Evolutionary conservation across 441 rosid species (phyloP).

Genomic region (Eutrema salsugineum): DNA sequence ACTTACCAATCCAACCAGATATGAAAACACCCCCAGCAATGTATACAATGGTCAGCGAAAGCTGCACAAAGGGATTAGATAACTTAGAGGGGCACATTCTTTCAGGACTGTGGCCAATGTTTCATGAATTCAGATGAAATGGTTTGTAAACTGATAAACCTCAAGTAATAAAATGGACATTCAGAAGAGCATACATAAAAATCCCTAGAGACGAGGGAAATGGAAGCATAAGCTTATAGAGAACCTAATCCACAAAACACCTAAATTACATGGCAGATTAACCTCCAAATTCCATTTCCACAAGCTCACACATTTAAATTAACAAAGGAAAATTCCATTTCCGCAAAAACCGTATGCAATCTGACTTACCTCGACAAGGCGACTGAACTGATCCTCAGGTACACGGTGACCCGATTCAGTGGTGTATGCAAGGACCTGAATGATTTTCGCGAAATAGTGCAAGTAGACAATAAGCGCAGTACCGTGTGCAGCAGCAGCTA

Average conservation of each 20-base stretch:
- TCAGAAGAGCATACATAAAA: constrained; percentile 7
- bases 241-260: constrained; percentile 5
- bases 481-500: constrained; percentile 97
- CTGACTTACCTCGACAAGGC: constrained; percentile 64
- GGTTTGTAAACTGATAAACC: background rate
- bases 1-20: constrained; percentile 97
- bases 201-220: background rate
- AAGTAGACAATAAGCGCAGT: constrained; percentile 93
- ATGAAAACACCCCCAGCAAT: constrained; percentile 88
- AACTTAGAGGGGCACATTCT: background rate
- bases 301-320: background rate
- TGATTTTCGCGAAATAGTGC: constrained; percentile 91
- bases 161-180: background rate
- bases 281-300: background rate
- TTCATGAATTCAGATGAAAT: background rate
- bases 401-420: background rate
- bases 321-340: too few relatives aligned
- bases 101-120: background rate
- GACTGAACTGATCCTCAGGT: constrained; percentile 45
- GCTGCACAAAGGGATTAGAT: constrained; percentile 55
- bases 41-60: constrained; percentile 69
- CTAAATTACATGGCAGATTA: background rate
- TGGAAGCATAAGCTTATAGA: background rate
- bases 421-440: constrained; percentile 49
- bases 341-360: background rate